Base-by-base conservation (phyloP, 495 filamentous ascomycete genomes). In the Lindgomyces ingoldianus region DNA sequence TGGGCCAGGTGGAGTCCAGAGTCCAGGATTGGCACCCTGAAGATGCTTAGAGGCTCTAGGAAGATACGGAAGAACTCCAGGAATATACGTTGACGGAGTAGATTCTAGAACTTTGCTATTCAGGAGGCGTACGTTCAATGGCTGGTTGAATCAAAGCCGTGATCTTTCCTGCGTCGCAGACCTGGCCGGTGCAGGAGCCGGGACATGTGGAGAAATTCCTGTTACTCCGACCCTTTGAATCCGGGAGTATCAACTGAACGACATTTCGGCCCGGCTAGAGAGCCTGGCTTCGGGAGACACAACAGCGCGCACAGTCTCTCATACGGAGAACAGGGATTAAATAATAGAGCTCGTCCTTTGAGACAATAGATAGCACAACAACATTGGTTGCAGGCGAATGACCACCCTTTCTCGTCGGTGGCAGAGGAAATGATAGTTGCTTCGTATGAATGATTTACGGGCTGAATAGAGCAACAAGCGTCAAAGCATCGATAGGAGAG, bases 101-200 rank as follows among this genome's bases (percentile, higher is more conserved):
- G 11, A 12, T 21, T 49, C 60, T 39, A 55, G 58, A 62, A 18
- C 44, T 1, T 18, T 10, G 11, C 44, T 26, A 29, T 36, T 46
- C 2, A 25, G 9, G 22, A 48, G 42, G 4, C 16, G 16, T 44
- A 1, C 24, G 3, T 27, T 49, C 47, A 65, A 25, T 58, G 53
- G 54, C 36, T 46, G 62, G 62, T 3, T 52, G 54, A 65, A 59
- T 59, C 26, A 16, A 25, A 49, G 4, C 30, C 3, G 44, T 6
- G n/a, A 26, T 9, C 25, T 24, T n/a, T 56, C n/a, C 22, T 27
- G n/a, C 10, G 19, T 47, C 4, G 6, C 25, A 26, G 16, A 27
- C 27, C 21, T 18, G 51, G 51, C 24, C 21, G 56, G 25, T 48
- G 26, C 24, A 59, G 18, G 44, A 25, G 56, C 44, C 18, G 56